Percentiles rank a stretch among this genome's conserved stretches.
Conservation (phyloP, 2,329 filamentous ascomycete genomes). For the Colletotrichum magnum region DNA sequence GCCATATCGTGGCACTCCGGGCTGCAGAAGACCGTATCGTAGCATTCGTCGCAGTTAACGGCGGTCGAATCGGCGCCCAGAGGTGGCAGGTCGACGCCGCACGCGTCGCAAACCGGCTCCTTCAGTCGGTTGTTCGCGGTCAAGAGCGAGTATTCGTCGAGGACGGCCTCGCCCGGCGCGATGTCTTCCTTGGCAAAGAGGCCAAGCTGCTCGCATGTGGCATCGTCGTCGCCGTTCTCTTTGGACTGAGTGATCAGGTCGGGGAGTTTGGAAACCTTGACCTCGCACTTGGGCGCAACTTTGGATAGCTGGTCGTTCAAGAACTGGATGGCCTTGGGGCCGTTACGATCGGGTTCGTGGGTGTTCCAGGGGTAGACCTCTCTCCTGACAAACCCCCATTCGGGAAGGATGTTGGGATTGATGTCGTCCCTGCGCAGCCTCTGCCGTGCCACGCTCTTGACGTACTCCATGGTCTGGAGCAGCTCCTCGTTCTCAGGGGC, state of each 20-base stretch:
- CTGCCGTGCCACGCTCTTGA: constrained; percentile 66
- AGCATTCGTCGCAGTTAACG: constrained; percentile 72
- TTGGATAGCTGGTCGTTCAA: constrained; percentile 79
- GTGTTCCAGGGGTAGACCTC: constrained; percentile 80
- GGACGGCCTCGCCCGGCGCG: constrained; percentile 79
- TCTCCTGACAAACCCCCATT: constrained; percentile 77
- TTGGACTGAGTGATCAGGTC: constrained; percentile 73
- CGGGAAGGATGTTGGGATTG: constrained; percentile 72
- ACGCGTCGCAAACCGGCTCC: constrained; percentile 91
- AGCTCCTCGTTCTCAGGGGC: constrained; percentile 71
- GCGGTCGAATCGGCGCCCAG: constrained; percentile 63
- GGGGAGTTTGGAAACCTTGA: constrained; percentile 82
- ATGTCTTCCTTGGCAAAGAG: constrained; percentile 91
- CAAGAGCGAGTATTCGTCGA: constrained; percentile 87
- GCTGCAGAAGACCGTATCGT: constrained; percentile 77
- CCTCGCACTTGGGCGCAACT: constrained; percentile 86
- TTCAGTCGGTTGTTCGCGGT: constrained; percentile 92
- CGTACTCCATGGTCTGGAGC: constrained; percentile 64
- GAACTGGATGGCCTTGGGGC: constrained; percentile 75
- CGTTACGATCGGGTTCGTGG: constrained; percentile 79
- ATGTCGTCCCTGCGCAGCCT: constrained; percentile 62
- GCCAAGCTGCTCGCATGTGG: constrained; percentile 83
- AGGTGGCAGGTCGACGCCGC: constrained; percentile 79
- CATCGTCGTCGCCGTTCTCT: constrained; percentile 62
- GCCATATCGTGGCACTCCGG: constrained; percentile 71